Evolutionary conservation across 2,329 filamentous ascomycete species (phyloP), one percentile per base, ranked within the genome.

Genomic region (Fusarium sororula): DNA sequence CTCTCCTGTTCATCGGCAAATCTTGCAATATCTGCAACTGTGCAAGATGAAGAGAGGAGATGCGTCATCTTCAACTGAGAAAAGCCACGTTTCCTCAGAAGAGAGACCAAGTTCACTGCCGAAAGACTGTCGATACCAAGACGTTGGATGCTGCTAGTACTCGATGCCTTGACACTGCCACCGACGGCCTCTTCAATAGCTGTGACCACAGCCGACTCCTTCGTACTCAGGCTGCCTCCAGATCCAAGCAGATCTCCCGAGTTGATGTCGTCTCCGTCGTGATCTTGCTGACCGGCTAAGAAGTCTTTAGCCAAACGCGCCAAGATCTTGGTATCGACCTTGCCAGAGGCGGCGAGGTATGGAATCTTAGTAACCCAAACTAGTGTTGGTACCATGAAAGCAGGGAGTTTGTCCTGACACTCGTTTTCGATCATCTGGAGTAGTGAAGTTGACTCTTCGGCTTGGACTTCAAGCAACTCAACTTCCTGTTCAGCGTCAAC

Each of bases 41-140:
- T 68, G 6, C 39, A 68, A 0, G 63, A 68, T 13, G 53, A 14
- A 20, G 45, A 47, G 7, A 68, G 53, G 0, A 68, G 39, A 8
- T 68, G 63, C 0, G 53, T 61, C 65, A 68, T 68, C n/a, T 45
- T 68, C 39, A 68, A 11, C 5, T 61, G 53, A 0, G 45, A 54
- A 15, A 72, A 72, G 1, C 69, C 69, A 15, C 68, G 47, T 0
- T 38, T 56, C 13, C 35, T 28, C 3, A 48, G 4, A 28, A 72
- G 20, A 24, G 70, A 70, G 4, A 73, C 17, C 0, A 72, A 38
- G 24, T 73, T 68, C 12, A 72, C 65, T 0, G 64, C 70, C 0
- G 70, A 70, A 0, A 72, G 58, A 41, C 70, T 72, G 22, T 72
- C 70, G 2, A 72, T 54, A 3, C 70, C 70, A 3, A 72, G 55